Conservation (phyloP, 768 basidiomycete genomes). For the Polyporus arcularius region DNA sequence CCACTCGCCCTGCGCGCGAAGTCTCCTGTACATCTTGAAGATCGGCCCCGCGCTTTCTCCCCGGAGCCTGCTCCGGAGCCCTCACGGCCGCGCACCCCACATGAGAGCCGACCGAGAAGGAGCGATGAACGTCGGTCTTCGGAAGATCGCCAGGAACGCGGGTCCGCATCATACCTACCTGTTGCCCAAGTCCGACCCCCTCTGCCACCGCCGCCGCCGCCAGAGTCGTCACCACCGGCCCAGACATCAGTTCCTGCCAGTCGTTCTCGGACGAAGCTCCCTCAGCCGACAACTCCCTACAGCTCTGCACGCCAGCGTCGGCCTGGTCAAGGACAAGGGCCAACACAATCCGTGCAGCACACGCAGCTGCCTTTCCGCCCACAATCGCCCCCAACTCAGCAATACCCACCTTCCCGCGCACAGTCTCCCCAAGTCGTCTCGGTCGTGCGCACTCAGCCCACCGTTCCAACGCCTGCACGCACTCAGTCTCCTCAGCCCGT, state of each 20-base stretch:
- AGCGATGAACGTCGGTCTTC: conserved; percentile 14
- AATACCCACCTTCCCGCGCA: conserved; percentile 6
- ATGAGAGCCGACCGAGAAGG: conserved; percentile 1
- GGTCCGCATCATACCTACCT: conserved; percentile 10
- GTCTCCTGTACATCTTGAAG: conserved; percentile 11
- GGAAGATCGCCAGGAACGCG: conserved; percentile 12
- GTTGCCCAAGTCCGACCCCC: conserved; percentile 22
- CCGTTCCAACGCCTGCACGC: conserved; percentile 4
- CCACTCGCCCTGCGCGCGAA: conserved; percentile 13
- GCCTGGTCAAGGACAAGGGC: conserved; percentile 1
- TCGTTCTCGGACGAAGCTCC: conserved; percentile 7
- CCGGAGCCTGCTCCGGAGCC: background rate
- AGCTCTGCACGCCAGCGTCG: conserved; percentile 13
- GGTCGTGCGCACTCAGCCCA: conserved; percentile 9
- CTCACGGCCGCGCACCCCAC: conserved; percentile 7
- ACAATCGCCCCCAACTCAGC: conserved; percentile 11
- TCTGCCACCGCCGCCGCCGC: conserved; percentile 7
- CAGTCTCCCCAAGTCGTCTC: conserved; percentile 5
- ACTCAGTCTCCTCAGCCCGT: conserved; percentile 12
- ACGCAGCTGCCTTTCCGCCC: conserved; percentile 16
- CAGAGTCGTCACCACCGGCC: background rate
- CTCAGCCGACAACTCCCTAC: conserved; percentile 2
- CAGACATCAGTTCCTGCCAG: background rate
- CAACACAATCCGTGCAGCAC: background rate
- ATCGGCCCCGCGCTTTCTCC: conserved; percentile 8